Conservation (phyloP, 192 early-diverging fungal species). For the Geranomyces michiganensis region DNA sequence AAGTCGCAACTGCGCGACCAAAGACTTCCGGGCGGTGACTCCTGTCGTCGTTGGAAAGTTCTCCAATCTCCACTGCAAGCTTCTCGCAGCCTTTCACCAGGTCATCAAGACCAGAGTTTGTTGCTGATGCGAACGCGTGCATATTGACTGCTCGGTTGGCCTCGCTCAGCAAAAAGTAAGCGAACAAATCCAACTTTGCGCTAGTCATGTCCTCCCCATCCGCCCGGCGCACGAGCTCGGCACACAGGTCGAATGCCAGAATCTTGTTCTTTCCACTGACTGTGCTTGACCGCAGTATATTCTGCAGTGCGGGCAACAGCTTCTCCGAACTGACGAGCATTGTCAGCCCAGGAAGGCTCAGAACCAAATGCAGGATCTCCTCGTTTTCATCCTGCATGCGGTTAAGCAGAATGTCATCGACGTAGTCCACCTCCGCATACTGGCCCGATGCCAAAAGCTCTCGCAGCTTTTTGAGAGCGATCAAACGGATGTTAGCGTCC, state of each 20-base stretch:
- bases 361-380: slow-evolving; percentile 46
- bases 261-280: neutral
- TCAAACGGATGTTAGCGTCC: slow-evolving; percentile 67
- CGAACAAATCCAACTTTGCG: slow-evolving; percentile 12
- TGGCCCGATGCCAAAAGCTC: slow-evolving; percentile 39
- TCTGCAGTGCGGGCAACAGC: slow-evolving; percentile 14
- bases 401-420: slow-evolving; percentile 51
- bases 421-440: slow-evolving; percentile 44
- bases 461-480: slow-evolving; percentile 69
- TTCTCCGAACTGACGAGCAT: neutral
- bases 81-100: slow-evolving; percentile 13
- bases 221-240: neutral
- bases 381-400: slow-evolving; percentile 59
- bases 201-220: neutral
- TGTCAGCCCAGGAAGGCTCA: slow-evolving; percentile 37
- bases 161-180: slow-evolving; percentile 22
- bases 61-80: neutral
- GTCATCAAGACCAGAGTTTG: neutral
- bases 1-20: neutral
- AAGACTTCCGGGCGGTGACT: neutral
- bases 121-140: slow-evolving; percentile 10
- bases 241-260: slow-evolving; percentile 21
- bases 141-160: neutral
- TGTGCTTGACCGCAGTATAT: slow-evolving; percentile 2
- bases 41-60: neutral